Conservation (phyloP, 2,329 filamentous ascomycete species). For the Seiridium unicorne region DNA sequence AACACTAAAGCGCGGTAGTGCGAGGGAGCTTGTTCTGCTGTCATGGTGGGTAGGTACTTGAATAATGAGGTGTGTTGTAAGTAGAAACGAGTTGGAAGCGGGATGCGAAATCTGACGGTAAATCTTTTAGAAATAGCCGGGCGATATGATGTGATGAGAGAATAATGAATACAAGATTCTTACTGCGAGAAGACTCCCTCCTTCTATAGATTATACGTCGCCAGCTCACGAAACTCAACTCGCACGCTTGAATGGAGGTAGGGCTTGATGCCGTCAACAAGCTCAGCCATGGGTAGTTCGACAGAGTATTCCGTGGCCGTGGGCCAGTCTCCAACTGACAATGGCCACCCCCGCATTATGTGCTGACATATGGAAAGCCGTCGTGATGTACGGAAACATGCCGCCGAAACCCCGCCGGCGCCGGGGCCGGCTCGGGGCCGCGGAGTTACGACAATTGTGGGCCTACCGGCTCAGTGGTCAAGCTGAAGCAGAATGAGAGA, state of each 20-base stretch:
- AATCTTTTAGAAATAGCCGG: not conserved
- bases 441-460: not conserved
- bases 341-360: not conserved
- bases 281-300: not conserved
- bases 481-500: too few relatives aligned
- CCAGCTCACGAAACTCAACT: not conserved
- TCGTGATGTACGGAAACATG: not conserved
- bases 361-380: not conserved
- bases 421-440: not conserved
- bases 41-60: conserved; percentile 7
- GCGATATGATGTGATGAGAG: not conserved
- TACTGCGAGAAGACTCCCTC: too few relatives aligned
- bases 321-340: not conserved
- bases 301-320: not conserved
- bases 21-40: conserved; percentile 12
- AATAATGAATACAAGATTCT: too few relatives aligned
- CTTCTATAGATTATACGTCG: not conserved
- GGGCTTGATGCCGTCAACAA: not conserved
- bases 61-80: too few relatives aligned
- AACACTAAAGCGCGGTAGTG: conserved; percentile 26
- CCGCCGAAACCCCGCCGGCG: not conserved
- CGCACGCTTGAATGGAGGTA: not conserved
- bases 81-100: too few relatives aligned
- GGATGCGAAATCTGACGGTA: too few relatives aligned
- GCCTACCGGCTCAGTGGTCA: too few relatives aligned